Percentiles rank a stretch among this genome's conserved stretches.
phyloP scores from a whole-genome alignment of 2,329 filamentous ascomycete genomes.

The Phaeomoniella chlamydospora region DNA sequence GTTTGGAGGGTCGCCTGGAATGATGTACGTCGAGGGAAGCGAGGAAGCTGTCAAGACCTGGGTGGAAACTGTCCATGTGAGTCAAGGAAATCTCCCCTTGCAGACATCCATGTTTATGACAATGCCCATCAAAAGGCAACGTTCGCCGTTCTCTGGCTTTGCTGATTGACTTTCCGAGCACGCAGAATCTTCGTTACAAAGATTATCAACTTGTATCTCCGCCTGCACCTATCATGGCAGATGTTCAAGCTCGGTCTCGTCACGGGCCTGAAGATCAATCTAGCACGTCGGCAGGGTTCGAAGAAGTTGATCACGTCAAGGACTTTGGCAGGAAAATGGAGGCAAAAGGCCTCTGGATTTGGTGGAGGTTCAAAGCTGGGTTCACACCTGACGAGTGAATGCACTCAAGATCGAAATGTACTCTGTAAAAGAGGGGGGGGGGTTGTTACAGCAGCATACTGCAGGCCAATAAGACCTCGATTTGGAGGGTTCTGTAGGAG shows the following conservation, averaged over 20 bases:
- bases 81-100: neutral
- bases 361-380: slow-evolving; percentile 59
- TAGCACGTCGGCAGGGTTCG: slow-evolving; percentile 18
- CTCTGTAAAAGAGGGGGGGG: no score
- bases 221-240: slow-evolving; percentile 23
- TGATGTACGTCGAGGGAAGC: slow-evolving; percentile 61
- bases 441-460: no score
- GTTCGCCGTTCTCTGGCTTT: no score
- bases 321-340: slow-evolving; percentile 52
- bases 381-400: slow-evolving; percentile 6
- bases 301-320: slow-evolving; percentile 49
- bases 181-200: slow-evolving; percentile 38
- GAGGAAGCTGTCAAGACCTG: slow-evolving; percentile 44
- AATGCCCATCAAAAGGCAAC: neutral
- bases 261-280: neutral
- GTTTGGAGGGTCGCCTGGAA: slow-evolving; percentile 54
- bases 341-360: slow-evolving; percentile 37
- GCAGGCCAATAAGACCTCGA: no score
- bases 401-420: no score
- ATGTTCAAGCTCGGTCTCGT: slow-evolving; percentile 1
- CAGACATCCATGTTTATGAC: no score
- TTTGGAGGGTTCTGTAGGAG: no score
- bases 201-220: slow-evolving; percentile 52
- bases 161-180: neutral
- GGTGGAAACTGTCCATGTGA: slow-evolving; percentile 45